phyloP scores from a whole-genome alignment of 1,139 yeast genomes.

The Sugiyamaella neomexicana region DNA sequence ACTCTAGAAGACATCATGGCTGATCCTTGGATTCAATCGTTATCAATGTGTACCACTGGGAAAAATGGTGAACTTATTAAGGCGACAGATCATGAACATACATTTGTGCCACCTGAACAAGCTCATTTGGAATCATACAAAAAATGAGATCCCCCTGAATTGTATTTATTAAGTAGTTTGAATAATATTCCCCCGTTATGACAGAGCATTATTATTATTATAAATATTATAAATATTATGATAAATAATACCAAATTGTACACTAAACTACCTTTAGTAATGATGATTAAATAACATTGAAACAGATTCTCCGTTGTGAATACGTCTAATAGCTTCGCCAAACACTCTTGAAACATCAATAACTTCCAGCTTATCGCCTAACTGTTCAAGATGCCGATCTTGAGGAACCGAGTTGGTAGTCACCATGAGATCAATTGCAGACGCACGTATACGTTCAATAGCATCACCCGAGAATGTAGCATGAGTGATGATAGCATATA shows the following conservation, averaged over 20 bases:
- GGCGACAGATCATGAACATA: constrained; percentile 58
- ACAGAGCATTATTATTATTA: background rate
- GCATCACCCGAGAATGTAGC: constrained; percentile 95
- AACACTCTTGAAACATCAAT: constrained; percentile 84
- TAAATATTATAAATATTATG: constrained; percentile 14
- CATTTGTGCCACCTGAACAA: constrained; percentile 52
- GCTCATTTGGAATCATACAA: constrained; percentile 49
- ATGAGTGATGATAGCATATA: constrained; percentile 88
- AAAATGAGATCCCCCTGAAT: constrained; percentile 21
- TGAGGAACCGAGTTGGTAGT: constrained; percentile 96
- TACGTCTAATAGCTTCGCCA: constrained; percentile 93
- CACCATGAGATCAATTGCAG: constrained; percentile 78
- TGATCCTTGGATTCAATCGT: constrained; percentile 72
- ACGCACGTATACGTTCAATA: constrained; percentile 61
- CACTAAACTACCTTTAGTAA: background rate
- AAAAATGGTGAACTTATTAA: constrained; percentile 46
- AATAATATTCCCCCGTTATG: background rate
- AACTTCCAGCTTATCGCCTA: constrained; percentile 71
- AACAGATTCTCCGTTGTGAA: constrained; percentile 95
- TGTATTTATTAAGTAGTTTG: constrained; percentile 14
- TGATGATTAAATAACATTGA: constrained; percentile 84
- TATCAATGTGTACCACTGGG: constrained; percentile 48
- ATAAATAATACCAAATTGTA: background rate
- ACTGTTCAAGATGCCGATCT: constrained; percentile 48
- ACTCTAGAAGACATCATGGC: constrained; percentile 62